These are phyloP conservation scores for Cyclospora cayetanensis DNA, from an alignment of 169 alveolate genomes.

Conservation along the genomic window DNA sequence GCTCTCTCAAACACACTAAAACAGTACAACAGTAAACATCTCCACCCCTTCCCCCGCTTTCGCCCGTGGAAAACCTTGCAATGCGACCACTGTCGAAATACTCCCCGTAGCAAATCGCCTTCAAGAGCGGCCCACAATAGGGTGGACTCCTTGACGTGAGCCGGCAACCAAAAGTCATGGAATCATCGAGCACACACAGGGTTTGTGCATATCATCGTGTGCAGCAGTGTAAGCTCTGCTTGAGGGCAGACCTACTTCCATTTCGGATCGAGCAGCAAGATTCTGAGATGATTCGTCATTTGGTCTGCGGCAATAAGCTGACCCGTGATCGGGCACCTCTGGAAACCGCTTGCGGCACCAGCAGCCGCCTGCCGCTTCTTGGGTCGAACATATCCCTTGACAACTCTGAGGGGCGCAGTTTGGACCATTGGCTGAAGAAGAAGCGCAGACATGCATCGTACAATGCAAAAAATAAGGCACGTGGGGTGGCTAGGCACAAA, in stretches of 20 bases:
- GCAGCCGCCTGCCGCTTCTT: slow-evolving; percentile 78
- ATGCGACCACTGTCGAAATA: background rate
- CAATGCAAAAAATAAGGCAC: background rate
- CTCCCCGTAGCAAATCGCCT: background rate
- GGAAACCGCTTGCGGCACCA: slow-evolving; percentile 79
- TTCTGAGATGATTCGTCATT: slow-evolving; percentile 93
- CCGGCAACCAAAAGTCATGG: background rate
- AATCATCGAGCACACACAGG: background rate
- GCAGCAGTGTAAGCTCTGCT: background rate
- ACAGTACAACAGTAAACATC: background rate
- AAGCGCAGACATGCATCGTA: background rate
- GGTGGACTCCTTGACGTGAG: background rate
- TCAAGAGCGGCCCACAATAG: background rate
- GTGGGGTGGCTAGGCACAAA: background rate
- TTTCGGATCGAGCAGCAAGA: slow-evolving; percentile 95
- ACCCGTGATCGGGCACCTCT: slow-evolving; percentile 96
- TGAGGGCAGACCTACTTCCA: slow-evolving; percentile 97
- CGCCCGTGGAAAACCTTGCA: background rate
- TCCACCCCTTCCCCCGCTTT: background rate
- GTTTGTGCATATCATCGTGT: background rate
- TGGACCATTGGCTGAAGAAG: slow-evolving; percentile 1
- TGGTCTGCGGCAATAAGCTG: slow-evolving; percentile 92
- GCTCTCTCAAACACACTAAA: background rate
- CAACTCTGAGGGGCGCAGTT: slow-evolving; percentile 86
- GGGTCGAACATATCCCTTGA: slow-evolving; percentile 81